Base-by-base conservation (phyloP, 495 filamentous ascomycete genomes). In the Aspergillus wentii region DNA sequence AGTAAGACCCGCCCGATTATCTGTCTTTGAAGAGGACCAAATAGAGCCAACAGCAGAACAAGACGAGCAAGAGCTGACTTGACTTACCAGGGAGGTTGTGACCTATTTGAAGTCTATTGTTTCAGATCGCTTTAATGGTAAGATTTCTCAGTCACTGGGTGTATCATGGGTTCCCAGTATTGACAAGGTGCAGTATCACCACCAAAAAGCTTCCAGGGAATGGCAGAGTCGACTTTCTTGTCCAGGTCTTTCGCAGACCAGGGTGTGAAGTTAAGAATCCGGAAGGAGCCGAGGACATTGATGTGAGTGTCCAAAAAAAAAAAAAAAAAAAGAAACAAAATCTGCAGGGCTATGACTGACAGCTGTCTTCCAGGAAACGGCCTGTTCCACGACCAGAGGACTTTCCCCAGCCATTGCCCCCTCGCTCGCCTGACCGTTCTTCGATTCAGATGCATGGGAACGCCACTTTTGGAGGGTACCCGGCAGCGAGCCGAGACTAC, bases 191-290 rank as follows among this genome's bases (percentile, higher is more conserved):
- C 49, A 82, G 89, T 90, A 13, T 80, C 77, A 39, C 67, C 80
- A 11, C 73, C 77, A 21, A 95, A 94, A 63, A 80, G 82, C 36
- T 97, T 88, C 51, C 83, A 82, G 3, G 91, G 91, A 19, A 82
- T 94, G 77, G 75, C 77, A 28, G 91, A 95, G 56, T 96, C 91
- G 7, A 96, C 92, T 0, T 85, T 87, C 54, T 66, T 98, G 14
- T 95, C 92, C 3, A 77, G 90, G 44, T 87, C 88, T 0, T 97
- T 98, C 63, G 86, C 86, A 42, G 92, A 98, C 56, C 92, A 98
- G 58, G 92, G 92, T 13, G 88, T 97, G 9, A 81, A 88, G 26
- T 68, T 98, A 30, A 76, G 91, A 34, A 79, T 96, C 30, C 78
- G 90, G 41, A 98, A 98, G 57, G 88, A 95, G 50, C 78, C 79